Evolutionary conservation across 2,329 filamentous ascomycete species (phyloP).

Genomic region (Pezicula radicicola): DNA sequence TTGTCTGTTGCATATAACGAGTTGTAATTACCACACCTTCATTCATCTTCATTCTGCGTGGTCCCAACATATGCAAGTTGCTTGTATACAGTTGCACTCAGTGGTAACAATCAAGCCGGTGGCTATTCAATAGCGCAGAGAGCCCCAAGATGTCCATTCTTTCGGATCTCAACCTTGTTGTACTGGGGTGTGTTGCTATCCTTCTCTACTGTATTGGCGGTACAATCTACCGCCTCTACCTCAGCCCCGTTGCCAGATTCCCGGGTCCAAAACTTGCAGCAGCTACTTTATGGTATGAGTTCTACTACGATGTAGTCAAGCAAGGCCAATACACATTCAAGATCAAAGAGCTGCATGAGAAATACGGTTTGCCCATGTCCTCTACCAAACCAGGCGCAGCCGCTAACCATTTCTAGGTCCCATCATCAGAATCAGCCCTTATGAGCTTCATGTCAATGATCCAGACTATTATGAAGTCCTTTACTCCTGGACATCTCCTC

Average conservation of each 20-base stretch:
- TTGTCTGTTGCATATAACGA: too few species aligned
- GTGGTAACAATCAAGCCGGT: too few species aligned
- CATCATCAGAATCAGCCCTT: conserved; percentile 22
- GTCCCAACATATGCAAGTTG: too few species aligned
- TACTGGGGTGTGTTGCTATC: neutral
- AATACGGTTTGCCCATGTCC: conserved; percentile 25
- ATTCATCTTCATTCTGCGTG: too few species aligned
- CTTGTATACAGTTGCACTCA: too few species aligned
- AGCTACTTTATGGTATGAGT: conserved; percentile 12
- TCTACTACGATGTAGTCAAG: conserved; percentile 38
- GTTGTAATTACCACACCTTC: too few species aligned
- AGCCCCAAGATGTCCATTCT: too few species aligned
- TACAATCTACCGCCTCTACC: conserved; percentile 16
- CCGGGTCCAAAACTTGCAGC: conserved; percentile 23
- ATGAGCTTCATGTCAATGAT: conserved; percentile 25
- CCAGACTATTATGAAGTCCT: conserved; percentile 21
- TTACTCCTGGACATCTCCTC: conserved; percentile 9
- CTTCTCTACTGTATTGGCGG: neutral
- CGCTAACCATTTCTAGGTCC: conserved; percentile 13
- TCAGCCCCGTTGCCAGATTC: conserved; percentile 21
- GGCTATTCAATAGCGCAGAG: too few species aligned
- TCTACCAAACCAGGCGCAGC: neutral
- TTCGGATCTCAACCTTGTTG: too few species aligned
- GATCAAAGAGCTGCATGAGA: conserved; percentile 31
- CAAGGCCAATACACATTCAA: conserved; percentile 38